These are phyloP conservation scores for Candida montana DNA, from an alignment of 805 yeast species.

Conservation along the genomic window DNA sequence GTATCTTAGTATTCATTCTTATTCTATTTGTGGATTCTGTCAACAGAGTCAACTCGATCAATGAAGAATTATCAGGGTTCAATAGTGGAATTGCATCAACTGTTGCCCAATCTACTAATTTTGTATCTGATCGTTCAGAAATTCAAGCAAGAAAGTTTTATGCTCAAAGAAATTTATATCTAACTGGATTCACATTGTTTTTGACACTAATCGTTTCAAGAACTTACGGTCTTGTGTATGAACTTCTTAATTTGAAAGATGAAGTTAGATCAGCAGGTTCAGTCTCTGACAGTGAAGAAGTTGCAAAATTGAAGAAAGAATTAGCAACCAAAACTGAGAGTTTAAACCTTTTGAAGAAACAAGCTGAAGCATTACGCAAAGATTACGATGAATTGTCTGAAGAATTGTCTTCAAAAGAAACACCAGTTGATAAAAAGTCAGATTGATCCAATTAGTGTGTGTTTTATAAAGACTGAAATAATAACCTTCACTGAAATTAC, in stretches of 20 bases:
- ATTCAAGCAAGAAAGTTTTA: constrained; percentile 87
- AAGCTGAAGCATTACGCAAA: constrained; percentile 57
- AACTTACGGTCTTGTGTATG: constrained; percentile 76
- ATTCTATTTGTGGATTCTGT: constrained; percentile 84
- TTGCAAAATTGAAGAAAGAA: constrained; percentile 16
- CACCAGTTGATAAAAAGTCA: constrained; percentile 10
- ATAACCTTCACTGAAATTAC: too few species aligned
- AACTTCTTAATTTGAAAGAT: constrained; percentile 61
- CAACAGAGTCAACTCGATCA: constrained; percentile 70
- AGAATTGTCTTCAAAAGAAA: constrained; percentile 11
- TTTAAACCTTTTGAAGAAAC: constrained; percentile 62
- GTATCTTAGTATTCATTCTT: constrained; percentile 76
- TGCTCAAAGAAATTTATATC: constrained; percentile 93
- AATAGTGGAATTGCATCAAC: constrained; percentile 18
- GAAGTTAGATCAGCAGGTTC: constrained; percentile 41
- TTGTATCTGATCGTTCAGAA: constrained; percentile 63
- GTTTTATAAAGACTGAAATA: too few species aligned
- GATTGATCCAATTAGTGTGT: neutral
- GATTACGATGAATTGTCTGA: constrained; percentile 49
- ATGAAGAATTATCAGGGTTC: constrained; percentile 48
- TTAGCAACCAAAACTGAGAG: constrained; percentile 51
- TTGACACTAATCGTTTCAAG: constrained; percentile 79
- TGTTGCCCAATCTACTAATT: constrained; percentile 24
- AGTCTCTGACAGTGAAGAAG: constrained; percentile 21
- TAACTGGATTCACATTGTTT: constrained; percentile 93